A percentile compares a stretch with the other conserved stretches of the same genome.
Conservation (phyloP, 257 asterid genomes). For the Verbascum thapsus region DNA sequence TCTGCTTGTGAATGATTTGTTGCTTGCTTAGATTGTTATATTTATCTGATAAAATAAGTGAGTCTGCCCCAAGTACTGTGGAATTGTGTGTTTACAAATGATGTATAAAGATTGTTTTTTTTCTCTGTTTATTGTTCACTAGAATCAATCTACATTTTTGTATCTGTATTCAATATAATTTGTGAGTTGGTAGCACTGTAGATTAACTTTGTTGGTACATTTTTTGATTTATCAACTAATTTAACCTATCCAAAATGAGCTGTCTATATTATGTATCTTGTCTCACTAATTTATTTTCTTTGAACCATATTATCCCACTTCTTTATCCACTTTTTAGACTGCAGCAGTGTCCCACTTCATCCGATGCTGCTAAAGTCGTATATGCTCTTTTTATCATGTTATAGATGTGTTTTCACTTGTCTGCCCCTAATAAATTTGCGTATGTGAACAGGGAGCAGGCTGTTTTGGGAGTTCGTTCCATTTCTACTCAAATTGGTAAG, state of each 20-base stretch:
- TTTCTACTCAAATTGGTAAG: slow-evolving; percentile 90
- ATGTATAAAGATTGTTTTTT: no score
- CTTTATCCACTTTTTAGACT: no score
- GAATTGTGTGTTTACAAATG: neutral
- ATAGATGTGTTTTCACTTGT: neutral
- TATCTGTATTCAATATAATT: no score
- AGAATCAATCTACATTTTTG: no score
- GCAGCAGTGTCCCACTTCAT: neutral
- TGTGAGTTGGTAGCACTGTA: no score
- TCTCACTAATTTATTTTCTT: no score
- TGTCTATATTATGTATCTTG: no score
- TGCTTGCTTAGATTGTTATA: neutral
- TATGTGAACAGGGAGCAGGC: slow-evolving; percentile 63
- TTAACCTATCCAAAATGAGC: no score
- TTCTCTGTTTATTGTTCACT: no score
- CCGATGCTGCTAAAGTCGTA: slow-evolving; percentile 3
- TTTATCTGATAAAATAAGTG: neutral
- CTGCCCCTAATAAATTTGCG: slow-evolving; percentile 18
- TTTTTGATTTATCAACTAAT: no score
- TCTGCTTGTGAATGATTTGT: neutral
- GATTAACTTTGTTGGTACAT: no score
- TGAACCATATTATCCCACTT: no score
- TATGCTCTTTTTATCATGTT: neutral
- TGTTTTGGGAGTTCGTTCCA: slow-evolving; percentile 62
- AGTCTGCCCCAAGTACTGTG: neutral